Evolutionary conservation across 1,284 basidiomycete genomes (phyloP), one percentile per base, ranked within the genome.

Genomic region (Trichosporon ovoides): DNA sequence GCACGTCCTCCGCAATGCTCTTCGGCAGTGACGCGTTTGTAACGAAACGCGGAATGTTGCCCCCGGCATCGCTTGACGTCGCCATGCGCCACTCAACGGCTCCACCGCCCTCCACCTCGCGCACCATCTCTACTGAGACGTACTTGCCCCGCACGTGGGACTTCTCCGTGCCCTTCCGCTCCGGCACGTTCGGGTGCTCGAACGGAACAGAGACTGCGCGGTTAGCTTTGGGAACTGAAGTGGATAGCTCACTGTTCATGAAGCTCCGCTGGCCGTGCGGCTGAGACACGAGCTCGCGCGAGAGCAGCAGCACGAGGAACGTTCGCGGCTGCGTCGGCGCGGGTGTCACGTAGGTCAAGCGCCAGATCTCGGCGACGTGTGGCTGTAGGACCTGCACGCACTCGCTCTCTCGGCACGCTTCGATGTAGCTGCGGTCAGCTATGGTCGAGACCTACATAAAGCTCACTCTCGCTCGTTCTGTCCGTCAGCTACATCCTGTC

Each of bases 81-180:
- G 72, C 71, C 76, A 76, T 77, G 36, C 68, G 63, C 76, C 76
- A 77, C 55, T 75, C 72, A 11, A 75, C 73, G 19, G 59, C 38
- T 2, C 33, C 55, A 1, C 73, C 74, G 18, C 50, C 59, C 6
- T 68, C 59, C 24, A 55, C 36, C 62, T 77, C 76, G 13, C 51
- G 43, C 2, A 77, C 74, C n/a, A 66, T 59, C 59, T 77, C 76
- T 13, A 76, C 76, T 3, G 68, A 70, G 14, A 75, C 71, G 57
- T 77, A 77, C 55, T 63, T 66, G n/a, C 73, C 76, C 34, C 76
- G 59, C 4, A 75, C 74, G n/a, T 73, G 61, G 4, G 43, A 31
- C 53, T 69, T 70, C 48, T 77, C 76, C 1, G 46, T 57, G n/a
- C 70, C 72, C 34, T 59, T 34, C 55, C 76, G 75, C 36, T 69